Conservation (phyloP, 148 eudicot species). For the Diospyros kaki region DNA sequence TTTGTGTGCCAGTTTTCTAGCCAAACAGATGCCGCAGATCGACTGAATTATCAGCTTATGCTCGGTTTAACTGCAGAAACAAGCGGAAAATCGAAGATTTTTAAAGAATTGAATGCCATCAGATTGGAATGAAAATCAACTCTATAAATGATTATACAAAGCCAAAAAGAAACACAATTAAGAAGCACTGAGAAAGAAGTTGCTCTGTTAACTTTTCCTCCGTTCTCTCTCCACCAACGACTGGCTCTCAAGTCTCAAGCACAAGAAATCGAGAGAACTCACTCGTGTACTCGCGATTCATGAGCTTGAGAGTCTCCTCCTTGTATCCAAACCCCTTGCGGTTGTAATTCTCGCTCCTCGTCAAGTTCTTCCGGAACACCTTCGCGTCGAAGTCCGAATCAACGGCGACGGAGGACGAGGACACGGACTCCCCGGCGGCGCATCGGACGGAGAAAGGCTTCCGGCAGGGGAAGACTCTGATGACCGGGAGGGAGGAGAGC, state of each 20-base stretch:
- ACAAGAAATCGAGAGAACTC: conserved; percentile 7
- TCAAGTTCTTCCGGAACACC: conserved; percentile 80
- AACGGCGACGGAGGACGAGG: conserved; percentile 22
- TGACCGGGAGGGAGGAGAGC: conserved; percentile 43
- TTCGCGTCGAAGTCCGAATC: conserved; percentile 73
- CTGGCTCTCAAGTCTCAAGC: background rate
- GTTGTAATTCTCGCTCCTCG: conserved; percentile 83
- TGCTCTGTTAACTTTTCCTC: too few species aligned
- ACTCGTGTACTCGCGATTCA: conserved; percentile 91
- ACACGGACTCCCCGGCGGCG: conserved; percentile 39
- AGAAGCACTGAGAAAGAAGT: background rate
- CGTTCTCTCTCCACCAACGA: too few species aligned
- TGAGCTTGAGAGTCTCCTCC: conserved; percentile 66
- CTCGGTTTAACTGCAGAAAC: background rate
- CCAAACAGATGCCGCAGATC: background rate
- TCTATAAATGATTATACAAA: background rate
- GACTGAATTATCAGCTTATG: background rate
- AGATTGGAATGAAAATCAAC: background rate
- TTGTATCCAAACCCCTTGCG: conserved; percentile 86
- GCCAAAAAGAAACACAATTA: background rate
- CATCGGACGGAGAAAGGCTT: conserved; percentile 49
- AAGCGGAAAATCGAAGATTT: background rate
- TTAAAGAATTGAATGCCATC: background rate
- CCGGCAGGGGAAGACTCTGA: conserved; percentile 25
- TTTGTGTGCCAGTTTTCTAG: background rate